These are phyloP conservation scores for Aspergillus indologenus DNA, from an alignment of 495 filamentous ascomycete species.

Conservation along the genomic window DNA sequence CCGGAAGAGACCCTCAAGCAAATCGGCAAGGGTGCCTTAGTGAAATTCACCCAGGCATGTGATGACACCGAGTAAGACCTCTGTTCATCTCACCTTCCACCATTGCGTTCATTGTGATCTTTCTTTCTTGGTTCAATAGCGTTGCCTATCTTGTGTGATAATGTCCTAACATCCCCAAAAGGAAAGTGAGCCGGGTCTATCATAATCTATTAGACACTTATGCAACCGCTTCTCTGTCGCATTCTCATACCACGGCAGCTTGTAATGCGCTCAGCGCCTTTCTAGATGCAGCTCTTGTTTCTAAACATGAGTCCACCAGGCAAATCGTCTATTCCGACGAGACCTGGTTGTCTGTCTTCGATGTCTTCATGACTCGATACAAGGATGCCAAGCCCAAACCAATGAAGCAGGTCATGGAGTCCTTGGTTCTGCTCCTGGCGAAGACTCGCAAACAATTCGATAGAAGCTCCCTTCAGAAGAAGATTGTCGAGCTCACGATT, in stretches of 20 bases:
- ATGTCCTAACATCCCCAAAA: conserved; percentile 25
- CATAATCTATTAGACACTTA: conserved; percentile 37
- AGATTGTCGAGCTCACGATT: conserved; percentile 26
- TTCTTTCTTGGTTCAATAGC: too few species aligned
- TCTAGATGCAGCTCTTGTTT: conserved; percentile 41
- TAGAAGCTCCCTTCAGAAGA: conserved; percentile 18
- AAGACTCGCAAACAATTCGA: conserved; percentile 43
- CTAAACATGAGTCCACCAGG: conserved; percentile 31
- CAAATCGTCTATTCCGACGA: conserved; percentile 45
- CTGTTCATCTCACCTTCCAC: not conserved
- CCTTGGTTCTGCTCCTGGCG: conserved; percentile 50
- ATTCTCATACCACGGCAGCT: conserved; percentile 39
- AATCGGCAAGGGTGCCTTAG: conserved; percentile 40
- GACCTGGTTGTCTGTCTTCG: conserved; percentile 59
- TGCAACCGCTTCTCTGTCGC: conserved; percentile 36
- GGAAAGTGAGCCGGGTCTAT: conserved; percentile 40
- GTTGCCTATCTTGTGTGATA: not conserved
- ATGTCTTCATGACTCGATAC: conserved; percentile 69
- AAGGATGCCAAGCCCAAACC: conserved; percentile 72
- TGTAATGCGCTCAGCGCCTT: conserved; percentile 49
- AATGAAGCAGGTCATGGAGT: conserved; percentile 67
- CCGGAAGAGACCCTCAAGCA: conserved; percentile 36
- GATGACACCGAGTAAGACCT: conserved; percentile 35
- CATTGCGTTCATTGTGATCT: not conserved
- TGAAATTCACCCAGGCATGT: conserved; percentile 34